Evolutionary conservation across 1,284 basidiomycete species (phyloP).

Genomic region (Apiotrichum siamense): DNA sequence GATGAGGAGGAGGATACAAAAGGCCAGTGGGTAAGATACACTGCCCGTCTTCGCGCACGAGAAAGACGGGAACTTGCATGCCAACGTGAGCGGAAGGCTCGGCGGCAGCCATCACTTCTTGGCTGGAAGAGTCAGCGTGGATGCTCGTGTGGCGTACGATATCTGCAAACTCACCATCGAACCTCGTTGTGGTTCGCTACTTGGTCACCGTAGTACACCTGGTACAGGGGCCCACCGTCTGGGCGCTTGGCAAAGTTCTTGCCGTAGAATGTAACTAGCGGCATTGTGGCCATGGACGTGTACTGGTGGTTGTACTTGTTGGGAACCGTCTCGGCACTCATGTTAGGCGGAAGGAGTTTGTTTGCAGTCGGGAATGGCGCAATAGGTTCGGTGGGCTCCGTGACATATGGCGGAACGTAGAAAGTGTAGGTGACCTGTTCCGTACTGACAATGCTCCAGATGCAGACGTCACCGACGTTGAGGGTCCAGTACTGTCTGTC

Average conservation of each 20-base stretch:
- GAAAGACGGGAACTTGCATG: slow-evolving; percentile 64
- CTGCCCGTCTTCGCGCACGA: slow-evolving; percentile 81
- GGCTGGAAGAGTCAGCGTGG: slow-evolving; percentile 13
- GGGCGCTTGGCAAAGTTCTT: slow-evolving; percentile 80
- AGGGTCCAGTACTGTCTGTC: slow-evolving; percentile 32
- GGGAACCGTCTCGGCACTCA: slow-evolving; percentile 24
- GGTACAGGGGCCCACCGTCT: slow-evolving; percentile 51
- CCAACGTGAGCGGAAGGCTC: slow-evolving; percentile 31
- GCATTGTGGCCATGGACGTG: slow-evolving; percentile 29
- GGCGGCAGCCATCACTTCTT: slow-evolving; percentile 55
- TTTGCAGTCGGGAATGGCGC: slow-evolving; percentile 79
- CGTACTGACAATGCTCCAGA: slow-evolving; percentile 46
- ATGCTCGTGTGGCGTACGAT: neutral
- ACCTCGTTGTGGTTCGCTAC: slow-evolving; percentile 81
- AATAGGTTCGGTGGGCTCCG: slow-evolving; percentile 58
- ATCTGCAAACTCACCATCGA: slow-evolving; percentile 60
- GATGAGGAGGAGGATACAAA: slow-evolving; percentile 58
- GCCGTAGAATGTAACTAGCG: slow-evolving; percentile 57
- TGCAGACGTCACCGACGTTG: slow-evolving; percentile 35
- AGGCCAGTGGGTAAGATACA: slow-evolving; percentile 77
- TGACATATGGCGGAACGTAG: slow-evolving; percentile 66
- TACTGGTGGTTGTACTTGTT: slow-evolving; percentile 30
- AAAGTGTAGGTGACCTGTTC: slow-evolving; percentile 64
- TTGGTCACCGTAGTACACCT: slow-evolving; percentile 80
- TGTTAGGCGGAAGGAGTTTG: slow-evolving; percentile 73